A percentile compares a stretch with the other conserved stretches of the same genome.
Evolutionary conservation across 164 flowering plant species (phyloP).

Genomic region (Magnolia sinica): DNA sequence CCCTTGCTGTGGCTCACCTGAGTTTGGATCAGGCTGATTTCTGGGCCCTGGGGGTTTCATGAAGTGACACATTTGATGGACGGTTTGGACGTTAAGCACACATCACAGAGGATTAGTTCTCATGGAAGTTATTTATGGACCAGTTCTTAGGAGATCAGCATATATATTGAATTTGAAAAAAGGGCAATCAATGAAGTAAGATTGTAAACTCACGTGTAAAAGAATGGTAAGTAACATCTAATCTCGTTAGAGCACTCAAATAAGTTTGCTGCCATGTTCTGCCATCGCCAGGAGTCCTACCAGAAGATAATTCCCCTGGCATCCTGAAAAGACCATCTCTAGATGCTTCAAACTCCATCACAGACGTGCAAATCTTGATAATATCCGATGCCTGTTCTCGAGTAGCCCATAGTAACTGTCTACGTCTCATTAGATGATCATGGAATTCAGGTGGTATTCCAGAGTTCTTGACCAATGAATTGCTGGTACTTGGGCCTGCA

Average conservation of each 20-base stretch:
- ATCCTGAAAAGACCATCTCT: slow-evolving; percentile 67
- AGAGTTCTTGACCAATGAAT: slow-evolving; percentile 47
- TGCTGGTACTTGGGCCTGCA: slow-evolving; percentile 70
- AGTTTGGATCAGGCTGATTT: background rate
- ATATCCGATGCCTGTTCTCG: slow-evolving; percentile 72
- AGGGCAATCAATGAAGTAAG: background rate
- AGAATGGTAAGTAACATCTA: slow-evolving; percentile 81
- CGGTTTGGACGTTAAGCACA: too few relatives aligned
- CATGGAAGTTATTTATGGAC: too few relatives aligned
- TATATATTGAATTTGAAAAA: background rate
- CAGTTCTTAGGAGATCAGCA: too few relatives aligned
- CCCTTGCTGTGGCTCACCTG: background rate
- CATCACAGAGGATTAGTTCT: too few relatives aligned
- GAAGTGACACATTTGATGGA: too few relatives aligned
- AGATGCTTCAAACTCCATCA: slow-evolving; percentile 92
- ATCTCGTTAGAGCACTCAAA: slow-evolving; percentile 60
- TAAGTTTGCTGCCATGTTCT: slow-evolving; percentile 87
- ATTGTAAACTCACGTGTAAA: slow-evolving; percentile 59
- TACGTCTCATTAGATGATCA: slow-evolving; percentile 68
- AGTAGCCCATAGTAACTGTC: slow-evolving; percentile 61
- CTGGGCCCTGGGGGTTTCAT: too few relatives aligned
- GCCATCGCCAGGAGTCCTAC: slow-evolving; percentile 47
- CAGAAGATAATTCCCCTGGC: slow-evolving; percentile 43
- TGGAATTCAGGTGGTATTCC: slow-evolving; percentile 92
- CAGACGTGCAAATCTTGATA: slow-evolving; percentile 61